Conservation (phyloP, 768 basidiomycete species). For the Gyrodon lividus region DNA sequence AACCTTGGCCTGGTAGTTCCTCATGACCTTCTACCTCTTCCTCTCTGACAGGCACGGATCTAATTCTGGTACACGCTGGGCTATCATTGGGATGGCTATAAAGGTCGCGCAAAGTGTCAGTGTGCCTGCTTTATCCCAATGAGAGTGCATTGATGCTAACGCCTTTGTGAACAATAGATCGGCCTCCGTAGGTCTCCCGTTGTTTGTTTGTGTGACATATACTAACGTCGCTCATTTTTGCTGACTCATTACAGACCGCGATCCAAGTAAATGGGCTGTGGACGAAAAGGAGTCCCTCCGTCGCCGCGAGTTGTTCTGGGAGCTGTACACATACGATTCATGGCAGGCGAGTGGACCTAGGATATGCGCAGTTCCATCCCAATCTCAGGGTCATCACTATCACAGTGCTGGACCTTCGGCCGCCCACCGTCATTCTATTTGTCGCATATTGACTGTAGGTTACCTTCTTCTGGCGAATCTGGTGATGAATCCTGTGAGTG, state of each 20-base stretch:
- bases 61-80: conserved; percentile 63
- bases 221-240: conserved; percentile 6
- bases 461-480: conserved; percentile 50
- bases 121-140: conserved; percentile 17
- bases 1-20: conserved; percentile 41
- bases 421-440: conserved; percentile 68
- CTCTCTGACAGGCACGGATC: conserved; percentile 67
- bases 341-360: conserved; percentile 28
- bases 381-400: conserved; percentile 35
- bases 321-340: conserved; percentile 41
- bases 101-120: conserved; percentile 71
- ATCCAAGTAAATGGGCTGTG: conserved; percentile 64
- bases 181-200: conserved; percentile 55
- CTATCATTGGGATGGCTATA: conserved; percentile 66
- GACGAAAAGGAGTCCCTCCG: conserved; percentile 57
- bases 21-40: conserved; percentile 72
- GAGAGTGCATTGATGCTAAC: conserved; percentile 1
- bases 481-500: conserved; percentile 60
- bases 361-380: not conserved
- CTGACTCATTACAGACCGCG: conserved; percentile 48
- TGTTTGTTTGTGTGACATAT: not conserved
- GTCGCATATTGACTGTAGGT: conserved; percentile 64
- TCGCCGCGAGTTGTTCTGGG: conserved; percentile 71
- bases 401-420: conserved; percentile 68
- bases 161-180: conserved; percentile 44